These are phyloP conservation scores for Grosmannia penicillata DNA, from an alignment of 2,329 filamentous ascomycete genomes.

Conservation along the genomic window DNA sequence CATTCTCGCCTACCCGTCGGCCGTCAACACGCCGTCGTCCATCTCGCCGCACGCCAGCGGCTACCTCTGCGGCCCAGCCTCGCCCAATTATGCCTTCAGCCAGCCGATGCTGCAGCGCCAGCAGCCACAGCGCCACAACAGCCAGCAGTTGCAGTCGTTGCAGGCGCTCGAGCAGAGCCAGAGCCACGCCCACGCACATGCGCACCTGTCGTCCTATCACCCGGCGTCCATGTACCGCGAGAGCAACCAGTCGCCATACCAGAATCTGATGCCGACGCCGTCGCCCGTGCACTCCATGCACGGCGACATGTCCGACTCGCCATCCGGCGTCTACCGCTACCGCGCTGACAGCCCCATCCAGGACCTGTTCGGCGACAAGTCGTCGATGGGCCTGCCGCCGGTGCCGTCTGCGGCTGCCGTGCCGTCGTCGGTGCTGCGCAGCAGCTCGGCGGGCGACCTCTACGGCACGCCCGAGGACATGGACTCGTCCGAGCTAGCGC, in stretches of 20 bases:
- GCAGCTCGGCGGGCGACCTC: conserved; percentile 1
- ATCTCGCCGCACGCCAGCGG: conserved; percentile 1
- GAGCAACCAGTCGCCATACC: conserved; percentile 21
- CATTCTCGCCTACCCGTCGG: conserved; percentile 70
- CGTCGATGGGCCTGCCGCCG: conserved; percentile 6
- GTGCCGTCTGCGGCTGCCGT: conserved; percentile 9
- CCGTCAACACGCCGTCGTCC: conserved; percentile 41
- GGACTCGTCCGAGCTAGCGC: background rate
- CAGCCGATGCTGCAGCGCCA: conserved; percentile 2
- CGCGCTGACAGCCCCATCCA: conserved; percentile 7
- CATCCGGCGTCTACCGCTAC: conserved; percentile 7
- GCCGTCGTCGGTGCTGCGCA: conserved; percentile 8
- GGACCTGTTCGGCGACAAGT: conserved; percentile 16
- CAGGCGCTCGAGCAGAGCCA: conserved; percentile 30
- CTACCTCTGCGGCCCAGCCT: conserved; percentile 4
- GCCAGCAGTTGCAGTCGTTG: background rate
- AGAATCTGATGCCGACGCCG: conserved; percentile 3
- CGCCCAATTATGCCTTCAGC: conserved; percentile 7
- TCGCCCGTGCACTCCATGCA: conserved; percentile 1
- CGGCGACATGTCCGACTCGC: conserved; percentile 7
- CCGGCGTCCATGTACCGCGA: conserved; percentile 14
- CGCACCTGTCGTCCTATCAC: background rate
- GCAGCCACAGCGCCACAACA: background rate
- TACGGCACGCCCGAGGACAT: background rate
- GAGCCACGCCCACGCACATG: background rate